phyloP scores from a whole-genome alignment of 2,329 filamentous ascomycete species.

The Penicillium janthinellum region DNA sequence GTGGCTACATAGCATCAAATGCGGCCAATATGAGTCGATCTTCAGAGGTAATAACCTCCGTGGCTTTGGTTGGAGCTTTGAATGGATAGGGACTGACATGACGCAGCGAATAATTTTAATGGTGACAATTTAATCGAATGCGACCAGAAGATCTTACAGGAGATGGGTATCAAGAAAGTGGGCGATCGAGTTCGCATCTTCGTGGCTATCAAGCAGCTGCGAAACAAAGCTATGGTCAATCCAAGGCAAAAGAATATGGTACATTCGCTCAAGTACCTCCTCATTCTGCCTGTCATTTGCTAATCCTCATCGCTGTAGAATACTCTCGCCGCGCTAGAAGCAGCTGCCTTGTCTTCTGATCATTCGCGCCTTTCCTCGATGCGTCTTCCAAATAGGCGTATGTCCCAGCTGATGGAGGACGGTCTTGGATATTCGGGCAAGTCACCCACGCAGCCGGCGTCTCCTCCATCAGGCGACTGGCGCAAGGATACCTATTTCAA shows the following conservation, averaged over 20 bases:
- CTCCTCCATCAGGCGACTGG: conserved; percentile 60
- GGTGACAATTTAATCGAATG: conserved; percentile 96
- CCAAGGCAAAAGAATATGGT: conserved; percentile 85
- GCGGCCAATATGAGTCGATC: conserved; percentile 86
- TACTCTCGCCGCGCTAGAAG: conserved; percentile 79
- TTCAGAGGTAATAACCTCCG: conserved; percentile 63
- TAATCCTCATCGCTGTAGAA: conserved; percentile 58
- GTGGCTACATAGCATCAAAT: conserved; percentile 88
- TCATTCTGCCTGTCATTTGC: background rate
- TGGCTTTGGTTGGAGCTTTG: background rate
- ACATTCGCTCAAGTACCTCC: conserved; percentile 37
- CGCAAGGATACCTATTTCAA: conserved; percentile 57
- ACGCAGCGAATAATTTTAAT: conserved; percentile 83
- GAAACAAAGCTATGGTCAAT: conserved; percentile 74
- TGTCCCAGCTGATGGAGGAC: conserved; percentile 53
- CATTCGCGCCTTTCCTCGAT: conserved; percentile 66
- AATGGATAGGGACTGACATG: conserved; percentile 23
- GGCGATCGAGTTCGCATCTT: conserved; percentile 93
- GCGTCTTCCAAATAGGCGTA: conserved; percentile 62
- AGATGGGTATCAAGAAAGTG: conserved; percentile 98
- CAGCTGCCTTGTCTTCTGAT: conserved; percentile 61
- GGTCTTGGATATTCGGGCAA: conserved; percentile 53
- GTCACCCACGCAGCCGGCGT: conserved; percentile 67
- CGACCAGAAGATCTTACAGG: conserved; percentile 93
- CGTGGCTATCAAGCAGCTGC: conserved; percentile 78